phyloP scores from a whole-genome alignment of 495 filamentous ascomycete genomes.

The Umbilicaria muhlenbergii region DNA sequence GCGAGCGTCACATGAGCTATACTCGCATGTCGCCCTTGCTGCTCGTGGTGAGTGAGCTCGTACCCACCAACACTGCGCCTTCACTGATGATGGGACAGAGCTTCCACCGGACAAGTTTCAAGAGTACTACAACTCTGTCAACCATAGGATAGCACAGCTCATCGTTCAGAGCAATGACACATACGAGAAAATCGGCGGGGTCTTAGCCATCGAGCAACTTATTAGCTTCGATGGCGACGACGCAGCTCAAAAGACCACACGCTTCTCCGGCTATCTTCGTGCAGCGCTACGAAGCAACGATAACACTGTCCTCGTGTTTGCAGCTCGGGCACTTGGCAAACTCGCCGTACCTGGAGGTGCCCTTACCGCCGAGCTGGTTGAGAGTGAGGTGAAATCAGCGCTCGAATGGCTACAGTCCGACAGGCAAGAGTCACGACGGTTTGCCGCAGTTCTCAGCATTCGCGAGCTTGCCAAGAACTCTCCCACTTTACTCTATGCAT shows the following conservation, averaged over 20 bases:
- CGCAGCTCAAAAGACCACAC: conserved; percentile 80
- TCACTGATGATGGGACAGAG: conserved; percentile 30
- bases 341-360: conserved; percentile 86
- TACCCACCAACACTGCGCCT: not conserved
- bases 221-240: conserved; percentile 96
- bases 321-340: conserved; percentile 73
- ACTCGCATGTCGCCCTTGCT: conserved; percentile 31
- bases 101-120: conserved; percentile 61
- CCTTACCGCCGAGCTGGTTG: conserved; percentile 88
- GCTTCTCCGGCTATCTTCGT: conserved; percentile 81
- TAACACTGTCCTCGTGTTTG: conserved; percentile 68
- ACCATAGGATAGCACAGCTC: conserved; percentile 55
- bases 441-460: conserved; percentile 79
- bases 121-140: conserved; percentile 64
- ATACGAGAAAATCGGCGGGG: conserved; percentile 75
- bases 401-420: conserved; percentile 95
- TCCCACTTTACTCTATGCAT: conserved; percentile 83
- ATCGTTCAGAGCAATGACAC: conserved; percentile 68
- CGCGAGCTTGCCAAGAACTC: conserved; percentile 81
- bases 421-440: conserved; percentile 77
- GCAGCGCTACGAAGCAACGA: conserved; percentile 79
- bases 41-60: conserved; percentile 26
- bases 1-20: conserved; percentile 37
- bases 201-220: conserved; percentile 78
- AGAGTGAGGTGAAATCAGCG: conserved; percentile 87